A percentile compares a stretch with the other conserved stretches of the same genome.
These are phyloP conservation scores for Termitomyces titanicus DNA, from an alignment of 768 basidiomycete genomes.

Conservation along the genomic window DNA sequence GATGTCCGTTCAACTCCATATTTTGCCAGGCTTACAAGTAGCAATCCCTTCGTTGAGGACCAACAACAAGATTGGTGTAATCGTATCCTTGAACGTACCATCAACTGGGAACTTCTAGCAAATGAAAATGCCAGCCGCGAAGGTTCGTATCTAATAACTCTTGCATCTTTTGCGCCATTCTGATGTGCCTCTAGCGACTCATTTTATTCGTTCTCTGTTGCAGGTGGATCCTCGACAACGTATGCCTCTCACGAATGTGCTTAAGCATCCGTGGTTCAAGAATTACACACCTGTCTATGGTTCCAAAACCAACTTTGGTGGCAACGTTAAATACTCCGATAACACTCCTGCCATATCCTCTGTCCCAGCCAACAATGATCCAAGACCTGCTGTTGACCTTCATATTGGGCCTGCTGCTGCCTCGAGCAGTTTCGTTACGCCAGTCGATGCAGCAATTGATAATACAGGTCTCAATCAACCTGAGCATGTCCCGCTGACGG, in stretches of 20 bases:
- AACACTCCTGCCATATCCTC: constrained; percentile 10
- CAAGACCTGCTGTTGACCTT: constrained; percentile 21
- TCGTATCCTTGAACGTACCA: constrained; percentile 50
- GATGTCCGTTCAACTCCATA: too few species aligned
- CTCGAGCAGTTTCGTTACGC: neutral
- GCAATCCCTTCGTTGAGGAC: constrained; percentile 78
- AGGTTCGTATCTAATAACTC: constrained; percentile 35
- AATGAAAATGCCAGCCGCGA: constrained; percentile 31
- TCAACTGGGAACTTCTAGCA: constrained; percentile 58
- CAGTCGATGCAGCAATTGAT: neutral
- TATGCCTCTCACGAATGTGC: constrained; percentile 68
- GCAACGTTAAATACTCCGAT: neutral
- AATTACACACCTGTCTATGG: constrained; percentile 27
- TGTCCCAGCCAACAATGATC: constrained; percentile 7
- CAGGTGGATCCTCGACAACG: constrained; percentile 57
- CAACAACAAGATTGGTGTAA: constrained; percentile 52
- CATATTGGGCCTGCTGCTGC: constrained; percentile 19
- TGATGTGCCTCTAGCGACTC: constrained; percentile 34
- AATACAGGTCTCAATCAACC: neutral
- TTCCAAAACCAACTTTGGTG: neutral
- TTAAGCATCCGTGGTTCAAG: constrained; percentile 73
- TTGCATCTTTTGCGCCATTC: neutral
- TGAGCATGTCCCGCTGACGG: neutral
- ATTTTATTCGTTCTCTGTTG: constrained; percentile 68
- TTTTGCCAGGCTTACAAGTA: constrained; percentile 59